A percentile compares a stretch with the other conserved stretches of the same genome.
Evolutionary conservation across 257 asterid genomes (phyloP).

Genomic region (Solanum sejunctum): DNA sequence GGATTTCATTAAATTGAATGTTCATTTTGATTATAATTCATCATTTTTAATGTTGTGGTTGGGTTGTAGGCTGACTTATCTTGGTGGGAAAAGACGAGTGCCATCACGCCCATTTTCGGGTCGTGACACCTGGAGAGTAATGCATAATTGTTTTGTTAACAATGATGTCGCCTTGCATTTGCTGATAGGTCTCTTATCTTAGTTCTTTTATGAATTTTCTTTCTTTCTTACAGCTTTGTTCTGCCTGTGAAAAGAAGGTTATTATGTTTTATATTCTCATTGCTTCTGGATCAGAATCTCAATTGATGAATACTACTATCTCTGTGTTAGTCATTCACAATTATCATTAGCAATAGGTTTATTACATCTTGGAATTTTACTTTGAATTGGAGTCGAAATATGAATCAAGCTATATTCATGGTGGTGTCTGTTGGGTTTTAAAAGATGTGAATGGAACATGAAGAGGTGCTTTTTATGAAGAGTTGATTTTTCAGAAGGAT

Average conservation of each 20-base stretch:
- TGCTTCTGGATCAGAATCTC: not conserved
- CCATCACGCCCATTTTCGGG: too few relatives aligned
- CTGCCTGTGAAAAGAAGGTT: not conserved
- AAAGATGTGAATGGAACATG: too few relatives aligned
- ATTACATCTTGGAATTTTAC: conserved; percentile 18
- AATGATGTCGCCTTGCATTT: too few relatives aligned
- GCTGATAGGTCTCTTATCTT: not conserved
- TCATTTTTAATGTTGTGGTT: too few relatives aligned
- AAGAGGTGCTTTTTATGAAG: too few relatives aligned
- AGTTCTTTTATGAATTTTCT: not conserved
- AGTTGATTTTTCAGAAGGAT: too few relatives aligned
- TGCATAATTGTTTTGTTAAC: too few relatives aligned
- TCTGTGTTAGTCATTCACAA: not conserved
- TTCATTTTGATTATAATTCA: too few relatives aligned
- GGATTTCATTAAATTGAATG: too few relatives aligned
- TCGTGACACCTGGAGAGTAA: too few relatives aligned
- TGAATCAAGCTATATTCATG: not conserved
- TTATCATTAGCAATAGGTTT: conserved; percentile 31
- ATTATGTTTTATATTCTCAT: not conserved
- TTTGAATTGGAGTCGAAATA: not conserved
- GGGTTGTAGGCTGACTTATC: too few relatives aligned
- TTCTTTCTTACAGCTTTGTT: not conserved
- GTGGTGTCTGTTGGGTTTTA: not conserved
- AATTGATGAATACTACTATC: not conserved
- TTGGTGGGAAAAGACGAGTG: too few relatives aligned